Percentiles rank a stretch among this genome's conserved stretches.
Evolutionary conservation across 352 stramenopile genomes (phyloP).

Genomic region (Phytophthora agathidicida): DNA sequence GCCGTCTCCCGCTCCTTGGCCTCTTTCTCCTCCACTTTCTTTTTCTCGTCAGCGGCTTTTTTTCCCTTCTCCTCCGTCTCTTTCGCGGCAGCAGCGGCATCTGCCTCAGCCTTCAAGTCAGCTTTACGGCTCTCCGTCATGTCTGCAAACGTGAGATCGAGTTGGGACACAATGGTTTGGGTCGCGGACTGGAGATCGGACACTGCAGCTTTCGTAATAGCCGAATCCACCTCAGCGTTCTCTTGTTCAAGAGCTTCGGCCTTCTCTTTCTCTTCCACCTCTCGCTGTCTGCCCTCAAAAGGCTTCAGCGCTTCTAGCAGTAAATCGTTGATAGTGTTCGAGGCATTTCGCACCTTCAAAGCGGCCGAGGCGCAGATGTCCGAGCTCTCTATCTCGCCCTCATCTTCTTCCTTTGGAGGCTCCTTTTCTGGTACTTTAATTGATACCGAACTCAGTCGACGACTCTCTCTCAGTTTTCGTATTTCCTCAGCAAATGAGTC

Average conservation of each 20-base stretch:
- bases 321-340: constrained; percentile 49
- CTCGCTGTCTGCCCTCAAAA: constrained; percentile 46
- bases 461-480: constrained; percentile 25
- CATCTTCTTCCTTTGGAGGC: constrained; percentile 16
- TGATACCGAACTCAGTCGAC: constrained; percentile 12
- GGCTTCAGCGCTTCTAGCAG: constrained; percentile 56
- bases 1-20: constrained; percentile 43
- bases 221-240: constrained; percentile 7
- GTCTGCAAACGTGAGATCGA: constrained; percentile 48
- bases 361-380: constrained; percentile 3
- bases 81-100: constrained; percentile 35
- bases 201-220: constrained; percentile 13
- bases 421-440: constrained; percentile 19
- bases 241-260: constrained; percentile 21
- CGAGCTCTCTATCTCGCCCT: background rate
- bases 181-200: constrained; percentile 35
- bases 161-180: constrained; percentile 48
- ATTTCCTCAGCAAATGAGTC: constrained; percentile 62
- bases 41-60: constrained; percentile 45
- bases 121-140: constrained; percentile 39
- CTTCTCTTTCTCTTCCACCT: constrained; percentile 44
- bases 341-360: constrained; percentile 39
- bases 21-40: constrained; percentile 35
- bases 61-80: constrained; percentile 46
- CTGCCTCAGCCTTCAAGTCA: constrained; percentile 41